phyloP scores from a whole-genome alignment of 192 early-diverging fungal species.

The Haplosporangium gracile region DNA sequence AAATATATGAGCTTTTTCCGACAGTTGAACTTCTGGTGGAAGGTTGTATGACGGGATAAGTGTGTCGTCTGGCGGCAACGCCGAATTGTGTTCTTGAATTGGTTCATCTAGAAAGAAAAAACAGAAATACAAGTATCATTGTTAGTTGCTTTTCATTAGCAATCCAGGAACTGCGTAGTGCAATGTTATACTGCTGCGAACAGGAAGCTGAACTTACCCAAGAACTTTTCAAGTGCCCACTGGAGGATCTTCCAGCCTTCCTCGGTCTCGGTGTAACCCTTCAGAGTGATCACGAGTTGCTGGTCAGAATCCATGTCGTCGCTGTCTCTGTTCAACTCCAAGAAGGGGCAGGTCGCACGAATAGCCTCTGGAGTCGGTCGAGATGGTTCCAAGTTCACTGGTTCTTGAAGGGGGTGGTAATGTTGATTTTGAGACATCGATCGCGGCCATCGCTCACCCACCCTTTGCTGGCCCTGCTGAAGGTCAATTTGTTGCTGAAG shows the following conservation, averaged over 20 bases:
- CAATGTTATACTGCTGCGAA: too few relatives aligned
- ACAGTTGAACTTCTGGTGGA: constrained; percentile 30
- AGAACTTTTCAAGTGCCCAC: constrained; percentile 25
- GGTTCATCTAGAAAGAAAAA: constrained; percentile 20
- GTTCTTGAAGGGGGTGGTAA: not conserved
- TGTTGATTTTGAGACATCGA: not conserved
- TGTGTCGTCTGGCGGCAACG: constrained; percentile 43
- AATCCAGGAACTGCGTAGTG: not conserved
- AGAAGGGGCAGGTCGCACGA: constrained; percentile 29
- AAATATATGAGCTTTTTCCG: constrained; percentile 37
- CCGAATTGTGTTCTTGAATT: constrained; percentile 15
- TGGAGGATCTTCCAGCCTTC: constrained; percentile 45
- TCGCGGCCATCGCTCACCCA: constrained; percentile 12
- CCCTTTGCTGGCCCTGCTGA: constrained; percentile 1
- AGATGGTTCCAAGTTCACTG: not conserved
- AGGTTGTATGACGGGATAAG: constrained; percentile 38
- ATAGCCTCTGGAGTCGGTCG: not conserved
- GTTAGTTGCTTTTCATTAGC: not conserved
- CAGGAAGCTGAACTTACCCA: constrained; percentile 18
- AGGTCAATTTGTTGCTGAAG: constrained; percentile 6
- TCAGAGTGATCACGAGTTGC: constrained; percentile 19
- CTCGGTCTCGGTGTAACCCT: constrained; percentile 50
- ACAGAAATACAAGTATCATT: not conserved
- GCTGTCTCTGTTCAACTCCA: constrained; percentile 12
- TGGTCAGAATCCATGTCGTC: not conserved